Evolutionary conservation across 2,329 filamentous ascomycete genomes (phyloP).

Genomic region (Meredithiella fracta): DNA sequence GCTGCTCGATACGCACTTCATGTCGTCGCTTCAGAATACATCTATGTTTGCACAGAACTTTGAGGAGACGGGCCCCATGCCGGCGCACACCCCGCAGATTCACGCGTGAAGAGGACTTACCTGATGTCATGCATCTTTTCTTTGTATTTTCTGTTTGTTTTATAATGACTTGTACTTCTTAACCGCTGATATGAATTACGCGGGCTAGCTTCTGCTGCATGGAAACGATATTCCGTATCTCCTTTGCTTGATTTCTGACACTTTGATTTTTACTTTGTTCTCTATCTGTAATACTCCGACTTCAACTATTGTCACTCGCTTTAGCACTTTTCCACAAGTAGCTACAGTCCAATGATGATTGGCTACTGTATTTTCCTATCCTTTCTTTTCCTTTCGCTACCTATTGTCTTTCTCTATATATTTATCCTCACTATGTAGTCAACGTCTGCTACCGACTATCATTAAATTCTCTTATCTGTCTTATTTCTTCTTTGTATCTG

Average conservation of each 20-base stretch:
- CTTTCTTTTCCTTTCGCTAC: not conserved
- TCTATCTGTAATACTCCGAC: not conserved
- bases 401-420: not conserved
- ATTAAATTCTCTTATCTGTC: not conserved
- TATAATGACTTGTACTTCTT: slow-evolving; percentile 8
- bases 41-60: slow-evolving; percentile 17
- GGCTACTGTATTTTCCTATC: not conserved
- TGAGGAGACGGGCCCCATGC: slow-evolving; percentile 27
- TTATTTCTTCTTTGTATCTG: not conserved
- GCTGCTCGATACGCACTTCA: slow-evolving; percentile 33
- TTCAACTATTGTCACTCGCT: slow-evolving; percentile 3
- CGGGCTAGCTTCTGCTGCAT: slow-evolving; percentile 4
- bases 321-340: not conserved
- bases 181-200: slow-evolving; percentile 12
- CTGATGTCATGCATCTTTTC: not conserved
- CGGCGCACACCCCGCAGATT: slow-evolving; percentile 17
- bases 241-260: not conserved
- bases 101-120: slow-evolving; percentile 2
- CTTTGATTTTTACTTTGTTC: not conserved
- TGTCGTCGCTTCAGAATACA: slow-evolving; percentile 17
- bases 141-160: not conserved
- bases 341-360: not conserved
- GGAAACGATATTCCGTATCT: slow-evolving; percentile 1
- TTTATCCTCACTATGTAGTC: not conserved
- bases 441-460: not conserved